Evolutionary conservation across 176 grass and related monocot genomes (phyloP).

Genomic region (Eragrostis nindensis): DNA sequence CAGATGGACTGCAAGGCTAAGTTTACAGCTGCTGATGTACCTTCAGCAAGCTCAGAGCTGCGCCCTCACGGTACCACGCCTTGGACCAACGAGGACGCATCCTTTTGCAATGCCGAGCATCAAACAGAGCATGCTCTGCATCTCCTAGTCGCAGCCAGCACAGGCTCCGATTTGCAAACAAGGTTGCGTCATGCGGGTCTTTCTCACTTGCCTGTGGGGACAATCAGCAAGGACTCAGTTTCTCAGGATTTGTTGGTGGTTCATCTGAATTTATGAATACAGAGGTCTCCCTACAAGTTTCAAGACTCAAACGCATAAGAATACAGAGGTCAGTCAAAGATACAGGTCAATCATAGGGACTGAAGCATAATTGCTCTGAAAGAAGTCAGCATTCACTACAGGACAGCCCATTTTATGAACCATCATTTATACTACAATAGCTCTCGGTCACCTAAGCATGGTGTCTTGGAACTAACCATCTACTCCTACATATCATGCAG

Average conservation of each 20-base stretch:
- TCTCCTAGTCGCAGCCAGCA: too few species aligned
- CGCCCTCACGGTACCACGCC: slow-evolving; percentile 1
- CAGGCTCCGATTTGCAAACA: slow-evolving; percentile 6
- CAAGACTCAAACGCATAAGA: too few species aligned
- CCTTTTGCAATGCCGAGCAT: neutral
- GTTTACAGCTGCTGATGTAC: neutral
- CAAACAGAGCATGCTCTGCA: neutral
- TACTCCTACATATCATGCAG: too few species aligned
- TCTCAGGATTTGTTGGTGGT: neutral
- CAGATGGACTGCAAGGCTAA: neutral
- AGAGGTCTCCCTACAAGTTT: too few species aligned
- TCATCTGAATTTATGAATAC: neutral
- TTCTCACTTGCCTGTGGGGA: neutral
- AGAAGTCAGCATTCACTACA: too few species aligned
- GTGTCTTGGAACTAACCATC: too few species aligned
- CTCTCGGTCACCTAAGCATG: too few species aligned
- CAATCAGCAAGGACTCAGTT: neutral
- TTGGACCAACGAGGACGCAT: neutral
- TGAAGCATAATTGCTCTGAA: too few species aligned
- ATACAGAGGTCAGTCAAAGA: neutral
- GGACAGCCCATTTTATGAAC: too few species aligned
- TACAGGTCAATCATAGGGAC: too few species aligned
- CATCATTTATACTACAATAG: too few species aligned
- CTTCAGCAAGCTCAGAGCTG: slow-evolving; percentile 11
- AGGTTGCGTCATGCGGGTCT: neutral